Evolutionary conservation across 345 rosid species (phyloP).

Genomic region (Aethionema arabicum): DNA sequence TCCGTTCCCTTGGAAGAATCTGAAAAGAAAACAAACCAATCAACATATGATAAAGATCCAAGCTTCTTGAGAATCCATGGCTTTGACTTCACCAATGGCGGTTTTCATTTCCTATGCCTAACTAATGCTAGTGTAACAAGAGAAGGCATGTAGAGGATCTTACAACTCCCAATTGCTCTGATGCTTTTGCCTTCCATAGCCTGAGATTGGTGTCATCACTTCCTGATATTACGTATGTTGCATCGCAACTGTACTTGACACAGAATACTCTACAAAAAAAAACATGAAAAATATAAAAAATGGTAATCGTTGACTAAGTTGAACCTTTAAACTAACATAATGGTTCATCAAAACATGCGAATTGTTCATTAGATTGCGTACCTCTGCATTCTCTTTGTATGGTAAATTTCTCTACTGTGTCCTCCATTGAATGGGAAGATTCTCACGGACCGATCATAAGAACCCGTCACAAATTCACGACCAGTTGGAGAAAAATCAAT

Average conservation of each 20-base stretch:
- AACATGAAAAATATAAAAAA: not conserved
- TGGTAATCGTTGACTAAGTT: not conserved
- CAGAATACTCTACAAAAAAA: slow-evolving; percentile 72
- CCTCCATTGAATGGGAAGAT: slow-evolving; percentile 92
- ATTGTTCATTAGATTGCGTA: slow-evolving; percentile 24
- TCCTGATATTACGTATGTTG: slow-evolving; percentile 86
- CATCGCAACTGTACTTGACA: slow-evolving; percentile 91
- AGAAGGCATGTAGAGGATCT: slow-evolving; percentile 37
- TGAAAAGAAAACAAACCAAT: slow-evolving; percentile 33
- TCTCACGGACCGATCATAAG: slow-evolving; percentile 94
- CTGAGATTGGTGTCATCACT: slow-evolving; percentile 96
- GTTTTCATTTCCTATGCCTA: slow-evolving; percentile 6
- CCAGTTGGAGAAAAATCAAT: slow-evolving; percentile 98
- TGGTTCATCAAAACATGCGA: not conserved
- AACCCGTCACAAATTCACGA: slow-evolving; percentile 96
- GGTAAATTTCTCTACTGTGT: slow-evolving; percentile 88
- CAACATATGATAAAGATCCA: slow-evolving; percentile 5
- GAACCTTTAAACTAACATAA: not conserved
- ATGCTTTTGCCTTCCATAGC: slow-evolving; percentile 97
- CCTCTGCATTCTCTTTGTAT: slow-evolving; percentile 99
- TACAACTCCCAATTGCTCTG: slow-evolving; percentile 97
- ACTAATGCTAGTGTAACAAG: slow-evolving; percentile 6
- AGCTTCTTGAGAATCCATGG: not conserved
- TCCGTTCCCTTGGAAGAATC: slow-evolving; percentile 88
- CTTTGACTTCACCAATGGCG: not conserved